Base-by-base conservation (phyloP, 2,329 filamentous ascomycete genomes). In the Xylaria polymorpha region DNA sequence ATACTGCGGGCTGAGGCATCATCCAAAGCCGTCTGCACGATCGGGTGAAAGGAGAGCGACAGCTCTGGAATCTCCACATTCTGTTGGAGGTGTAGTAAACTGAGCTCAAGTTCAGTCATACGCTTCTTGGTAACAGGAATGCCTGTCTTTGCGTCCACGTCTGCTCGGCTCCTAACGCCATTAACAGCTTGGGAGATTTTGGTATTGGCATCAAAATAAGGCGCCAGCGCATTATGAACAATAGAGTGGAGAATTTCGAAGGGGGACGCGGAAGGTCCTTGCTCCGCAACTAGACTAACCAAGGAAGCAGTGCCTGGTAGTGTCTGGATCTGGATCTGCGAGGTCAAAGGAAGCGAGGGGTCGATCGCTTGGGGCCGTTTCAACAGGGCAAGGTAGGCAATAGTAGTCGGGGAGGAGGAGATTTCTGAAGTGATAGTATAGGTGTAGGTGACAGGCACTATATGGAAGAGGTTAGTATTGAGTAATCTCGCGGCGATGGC, bases 91-190 rank as follows among this genome's bases (percentile, higher is more conserved):
- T 99, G 95, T 67, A 94, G 87, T 76, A 99, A 84, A 74, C 92
- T 96, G 75, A 97, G 86, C 80, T 97, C 94, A 74, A 99, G 83
- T 80, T 99, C 97, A 60, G 95, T 96, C 80, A 98, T 91, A 77
- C 94, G 93, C 87, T 97, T 97, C 85, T 97, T 97, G 22, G 96
- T 95, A n/a, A 95, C 94, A 18, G 96, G 94, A 71, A 99, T 94
- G 69, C 96, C 96, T 20, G 94, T 97, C 83, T 97, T 97, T 53
- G 93, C 90, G 77, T 98, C 96, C 60, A 93, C 90, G 77, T 98
- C 94, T 22, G 92, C 88, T 76, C 94, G 90, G 72, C 90, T 90
- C 77, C 93, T 91, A 64, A 85, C 84, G 18, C 90, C 89, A 77
- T 87, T 88, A 66, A 83, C 83, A 60, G 88, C 82, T 78, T 94